These are phyloP conservation scores for Globisporangium uncinulatum DNA, from an alignment of 352 stramenopile genomes.

Conservation along the genomic window DNA sequence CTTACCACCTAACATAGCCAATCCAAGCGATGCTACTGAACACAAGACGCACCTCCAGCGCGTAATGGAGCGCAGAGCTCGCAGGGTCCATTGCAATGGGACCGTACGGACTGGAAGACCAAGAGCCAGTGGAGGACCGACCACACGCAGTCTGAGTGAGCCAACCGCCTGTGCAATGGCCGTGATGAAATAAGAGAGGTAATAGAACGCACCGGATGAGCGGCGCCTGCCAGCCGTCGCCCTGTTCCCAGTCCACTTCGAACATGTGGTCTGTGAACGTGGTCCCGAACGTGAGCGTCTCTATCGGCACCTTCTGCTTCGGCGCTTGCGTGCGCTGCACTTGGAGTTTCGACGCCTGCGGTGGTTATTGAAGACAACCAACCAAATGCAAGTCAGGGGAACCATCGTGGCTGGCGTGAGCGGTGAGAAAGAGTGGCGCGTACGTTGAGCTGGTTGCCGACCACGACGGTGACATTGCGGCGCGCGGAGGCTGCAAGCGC, in stretches of 20 bases:
- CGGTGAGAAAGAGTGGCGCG: not conserved
- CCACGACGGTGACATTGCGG: constrained; percentile 20
- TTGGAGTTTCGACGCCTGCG: constrained; percentile 10
- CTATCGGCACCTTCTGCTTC: constrained; percentile 65
- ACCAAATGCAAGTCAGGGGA: not conserved
- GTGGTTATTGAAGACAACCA: not conserved
- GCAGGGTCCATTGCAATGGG: constrained; percentile 91
- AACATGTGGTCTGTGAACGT: constrained; percentile 97
- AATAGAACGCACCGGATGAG: constrained; percentile 58
- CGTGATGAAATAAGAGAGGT: too few relatives aligned
- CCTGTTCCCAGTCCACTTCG: constrained; percentile 88
- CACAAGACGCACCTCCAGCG: constrained; percentile 46
- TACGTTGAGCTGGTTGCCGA: constrained; percentile 27
- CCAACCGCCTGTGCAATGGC: too few relatives aligned
- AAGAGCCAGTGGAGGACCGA: not conserved
- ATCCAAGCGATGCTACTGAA: too few relatives aligned
- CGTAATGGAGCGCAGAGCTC: constrained; percentile 93
- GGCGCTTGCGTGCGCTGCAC: constrained; percentile 8
- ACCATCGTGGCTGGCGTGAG: not conserved
- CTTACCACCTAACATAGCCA: too few relatives aligned
- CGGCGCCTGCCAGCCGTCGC: constrained; percentile 81
- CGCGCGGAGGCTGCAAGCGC: not conserved
- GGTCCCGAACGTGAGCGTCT: constrained; percentile 92
- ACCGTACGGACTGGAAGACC: constrained; percentile 68
- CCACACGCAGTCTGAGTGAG: not conserved